Evolutionary conservation across 139 green algal genomes (phyloP), one percentile per base, ranked within the genome.

Genomic region (Eudorina sp.): DNA sequence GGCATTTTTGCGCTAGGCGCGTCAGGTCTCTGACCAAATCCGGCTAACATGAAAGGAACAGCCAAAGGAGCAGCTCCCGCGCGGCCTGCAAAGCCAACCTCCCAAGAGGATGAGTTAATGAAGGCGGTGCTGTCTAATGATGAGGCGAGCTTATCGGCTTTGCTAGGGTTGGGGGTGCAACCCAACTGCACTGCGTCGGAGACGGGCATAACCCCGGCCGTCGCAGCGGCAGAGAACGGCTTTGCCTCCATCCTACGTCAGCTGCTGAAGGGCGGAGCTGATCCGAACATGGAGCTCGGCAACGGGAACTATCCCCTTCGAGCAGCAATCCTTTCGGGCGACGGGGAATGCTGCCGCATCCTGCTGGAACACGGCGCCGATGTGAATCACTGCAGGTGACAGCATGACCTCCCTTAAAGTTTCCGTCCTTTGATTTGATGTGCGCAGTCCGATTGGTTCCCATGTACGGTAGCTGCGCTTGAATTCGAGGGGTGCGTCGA

Each of bases 271-370:
- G 21, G 68, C 31, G 64, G 64, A 9, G 64, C 82, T 13, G 64
- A 80, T 3, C 9, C 34, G 16, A 88, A 88, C 34, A n/a, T 34
- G 38, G 83, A 80, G 36, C 48, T 72, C 4, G 46, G 4, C 38
- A 88, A 88, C 27, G 83, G 83, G 1, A 88, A 88, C 36, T 82
- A 81, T n/a, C 83, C 83, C 1, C 27, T 88, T 25, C 48, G 83
- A 6, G 83, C 46, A 2, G 81, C 81, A 31, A 87, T 87, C 46
- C 19, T 87, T 27, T 68, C 64, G 1, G 81, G 81, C 2, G 81
- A 87, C 19, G 81, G 81, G 27, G 81, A 87, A 21, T 79, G 81
- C 45, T 66, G 45, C 21, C 62, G 81, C 2, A 1, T 68, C 27
- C 66, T 87, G 45, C 62, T 87, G 27, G 62, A 78, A 21, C 19